Evolutionary conservation across 2,329 filamentous ascomycete genomes (phyloP).

Genomic region (Coniochaeta ligniaria): DNA sequence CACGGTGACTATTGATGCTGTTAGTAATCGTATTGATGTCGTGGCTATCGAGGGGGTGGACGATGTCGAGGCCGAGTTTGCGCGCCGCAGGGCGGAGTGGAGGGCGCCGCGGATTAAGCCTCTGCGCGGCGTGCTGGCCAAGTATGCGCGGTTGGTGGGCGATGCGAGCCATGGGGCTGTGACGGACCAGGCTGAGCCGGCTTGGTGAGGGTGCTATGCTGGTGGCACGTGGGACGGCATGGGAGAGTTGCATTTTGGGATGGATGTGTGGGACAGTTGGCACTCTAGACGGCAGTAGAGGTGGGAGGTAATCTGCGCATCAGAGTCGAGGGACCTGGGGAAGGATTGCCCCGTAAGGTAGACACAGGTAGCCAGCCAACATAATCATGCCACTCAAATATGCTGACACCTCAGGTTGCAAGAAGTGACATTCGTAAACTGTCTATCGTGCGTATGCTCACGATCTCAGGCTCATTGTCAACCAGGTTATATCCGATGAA

Average conservation of each 20-base stretch:
- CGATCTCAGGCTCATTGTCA: background rate
- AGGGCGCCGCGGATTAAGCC: slow-evolving; percentile 62
- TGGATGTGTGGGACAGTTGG: background rate
- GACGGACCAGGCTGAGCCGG: slow-evolving; percentile 52
- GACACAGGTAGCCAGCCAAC: background rate
- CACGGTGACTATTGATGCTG: slow-evolving; percentile 77
- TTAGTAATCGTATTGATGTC: slow-evolving; percentile 65
- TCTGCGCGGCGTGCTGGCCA: slow-evolving; percentile 77
- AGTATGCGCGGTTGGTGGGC: slow-evolving; percentile 81
- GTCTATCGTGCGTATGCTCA: too few species aligned
- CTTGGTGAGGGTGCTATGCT: slow-evolving; percentile 8
- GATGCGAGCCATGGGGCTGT: slow-evolving; percentile 90
- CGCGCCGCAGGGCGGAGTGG: slow-evolving; percentile 53
- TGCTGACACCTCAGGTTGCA: too few species aligned
- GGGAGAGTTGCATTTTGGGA: background rate
- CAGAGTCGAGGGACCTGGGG: too few species aligned
- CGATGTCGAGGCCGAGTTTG: slow-evolving; percentile 42
- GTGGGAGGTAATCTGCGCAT: background rate
- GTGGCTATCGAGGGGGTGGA: slow-evolving; percentile 50
- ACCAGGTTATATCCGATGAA: background rate
- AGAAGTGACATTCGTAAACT: background rate
- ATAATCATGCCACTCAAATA: background rate
- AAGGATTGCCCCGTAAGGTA: too few species aligned
- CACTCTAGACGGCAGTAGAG: background rate
- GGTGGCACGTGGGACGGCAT: background rate